phyloP scores from a whole-genome alignment of 169 alveolate genomes.

The Perkinsus olseni region DNA sequence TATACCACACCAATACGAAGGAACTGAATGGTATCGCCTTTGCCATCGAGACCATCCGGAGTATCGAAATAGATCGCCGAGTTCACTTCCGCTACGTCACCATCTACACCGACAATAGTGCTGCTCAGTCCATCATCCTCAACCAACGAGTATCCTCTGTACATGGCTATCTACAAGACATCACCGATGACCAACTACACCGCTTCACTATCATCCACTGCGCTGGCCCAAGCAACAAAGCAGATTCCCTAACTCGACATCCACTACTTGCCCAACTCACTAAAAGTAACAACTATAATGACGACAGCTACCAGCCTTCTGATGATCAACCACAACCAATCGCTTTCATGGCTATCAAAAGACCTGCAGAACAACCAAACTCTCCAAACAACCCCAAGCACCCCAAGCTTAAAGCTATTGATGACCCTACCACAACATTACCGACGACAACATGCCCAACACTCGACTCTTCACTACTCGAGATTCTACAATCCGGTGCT shows the following conservation, averaged over 20 bases:
- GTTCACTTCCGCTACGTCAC: neutral
- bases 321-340: neutral
- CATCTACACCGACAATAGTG: neutral
- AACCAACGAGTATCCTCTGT: neutral
- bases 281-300: neutral
- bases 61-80: neutral
- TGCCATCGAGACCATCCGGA: neutral
- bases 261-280: neutral
- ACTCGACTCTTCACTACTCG: neutral
- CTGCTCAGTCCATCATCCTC: neutral
- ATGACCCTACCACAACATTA: neutral
- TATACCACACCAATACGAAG: neutral
- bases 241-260: neutral
- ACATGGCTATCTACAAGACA: neutral
- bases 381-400: neutral
- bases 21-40: neutral
- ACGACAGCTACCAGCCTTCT: neutral
- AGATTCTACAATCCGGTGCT: neutral
- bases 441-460: neutral
- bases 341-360: neutral
- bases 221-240: neutral
- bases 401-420: neutral
- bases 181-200: neutral
- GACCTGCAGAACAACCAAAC: neutral
- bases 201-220: neutral